Evolutionary conservation across 139 green algal genomes (phyloP).

Genomic region (Ettlia oleoabundans): DNA sequence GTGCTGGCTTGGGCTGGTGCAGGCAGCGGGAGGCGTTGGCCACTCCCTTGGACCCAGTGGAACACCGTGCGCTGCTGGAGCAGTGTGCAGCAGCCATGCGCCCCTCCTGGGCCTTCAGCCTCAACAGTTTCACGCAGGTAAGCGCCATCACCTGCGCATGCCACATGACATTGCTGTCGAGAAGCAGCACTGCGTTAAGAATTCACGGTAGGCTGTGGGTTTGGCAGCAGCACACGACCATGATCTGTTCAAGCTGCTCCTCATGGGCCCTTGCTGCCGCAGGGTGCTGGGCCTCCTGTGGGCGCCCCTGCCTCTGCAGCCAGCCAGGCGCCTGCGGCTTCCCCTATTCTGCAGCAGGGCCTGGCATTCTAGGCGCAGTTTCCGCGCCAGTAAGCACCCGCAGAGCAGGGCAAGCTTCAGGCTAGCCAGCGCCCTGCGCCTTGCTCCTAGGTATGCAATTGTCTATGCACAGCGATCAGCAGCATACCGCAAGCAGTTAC

Average conservation of each 20-base stretch:
- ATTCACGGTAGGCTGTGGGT: no score
- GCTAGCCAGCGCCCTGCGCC: no score
- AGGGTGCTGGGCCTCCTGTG: not conserved
- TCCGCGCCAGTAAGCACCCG: not conserved
- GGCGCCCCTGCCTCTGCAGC: not conserved
- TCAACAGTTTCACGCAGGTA: constrained; percentile 5
- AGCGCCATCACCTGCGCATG: not conserved
- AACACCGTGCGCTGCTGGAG: constrained; percentile 26
- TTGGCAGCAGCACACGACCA: no score
- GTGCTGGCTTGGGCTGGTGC: no score
- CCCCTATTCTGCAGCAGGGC: not conserved
- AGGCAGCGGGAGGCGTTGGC: constrained; percentile 26
- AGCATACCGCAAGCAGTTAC: no score
- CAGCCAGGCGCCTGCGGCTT: not conserved
- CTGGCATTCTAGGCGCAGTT: not conserved
- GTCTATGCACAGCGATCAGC: no score
- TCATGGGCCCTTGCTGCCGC: not conserved
- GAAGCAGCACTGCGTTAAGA: no score
- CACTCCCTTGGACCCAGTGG: constrained; percentile 6
- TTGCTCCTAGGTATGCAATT: no score
- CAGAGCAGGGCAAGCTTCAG: no score
- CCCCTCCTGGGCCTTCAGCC: constrained; percentile 18
- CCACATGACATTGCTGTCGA: no score
- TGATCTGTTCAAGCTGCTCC: not conserved
- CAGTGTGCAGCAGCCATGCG: constrained; percentile 12